Base-by-base conservation (phyloP, 2,329 filamentous ascomycete species). In the Didymella sp. region DNA sequence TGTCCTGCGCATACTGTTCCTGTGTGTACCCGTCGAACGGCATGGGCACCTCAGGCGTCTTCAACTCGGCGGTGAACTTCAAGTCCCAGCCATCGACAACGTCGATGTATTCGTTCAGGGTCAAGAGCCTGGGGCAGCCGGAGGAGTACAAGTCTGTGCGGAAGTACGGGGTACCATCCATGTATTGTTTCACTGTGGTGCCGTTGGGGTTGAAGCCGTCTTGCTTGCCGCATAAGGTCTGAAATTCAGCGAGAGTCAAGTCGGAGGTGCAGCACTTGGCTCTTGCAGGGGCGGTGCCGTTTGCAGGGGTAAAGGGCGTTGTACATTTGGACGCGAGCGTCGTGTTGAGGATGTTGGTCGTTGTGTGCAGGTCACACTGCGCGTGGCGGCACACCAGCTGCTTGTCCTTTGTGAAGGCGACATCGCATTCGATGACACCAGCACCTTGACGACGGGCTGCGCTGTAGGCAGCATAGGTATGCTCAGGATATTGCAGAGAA, bases 231-330 rank as follows among this genome's bases (percentile, higher is more conserved):
- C 88, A 91, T 5, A 91, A 82, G 5, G 81, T 79, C 74, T 86
- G 85, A 80, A 85, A 90, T 75, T 91, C 89, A 42, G 80, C 80
- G 31, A 88, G 77, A 0, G 88, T 90, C 68, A 91, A 84, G 69
- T 91, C 89, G 64, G 82, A 86, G 2, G 88, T 90, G 80, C 88
- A 91, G 80, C 88, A 91, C 62, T 84, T 84, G 12, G 87, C 88
- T 15, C 77, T 80, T 1, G 88, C 88, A 1, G 78, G 68, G 5
- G 74, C 67, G 6, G 70, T 70, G 38, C 72, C 61, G n/a, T 60
- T 60, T 6, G 72, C 66, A 2, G 74, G 69, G 22, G 62, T 70
- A 58, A 77, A 77, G 0, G 72, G 73, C n/a, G 58, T 72, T 2
- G 69, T 74, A 62, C 74, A 77, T 45, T 76, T 77, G 17, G 59